Base-by-base conservation (phyloP, 805 yeast genomes). In the Metschnikowia drakensbergensis region DNA sequence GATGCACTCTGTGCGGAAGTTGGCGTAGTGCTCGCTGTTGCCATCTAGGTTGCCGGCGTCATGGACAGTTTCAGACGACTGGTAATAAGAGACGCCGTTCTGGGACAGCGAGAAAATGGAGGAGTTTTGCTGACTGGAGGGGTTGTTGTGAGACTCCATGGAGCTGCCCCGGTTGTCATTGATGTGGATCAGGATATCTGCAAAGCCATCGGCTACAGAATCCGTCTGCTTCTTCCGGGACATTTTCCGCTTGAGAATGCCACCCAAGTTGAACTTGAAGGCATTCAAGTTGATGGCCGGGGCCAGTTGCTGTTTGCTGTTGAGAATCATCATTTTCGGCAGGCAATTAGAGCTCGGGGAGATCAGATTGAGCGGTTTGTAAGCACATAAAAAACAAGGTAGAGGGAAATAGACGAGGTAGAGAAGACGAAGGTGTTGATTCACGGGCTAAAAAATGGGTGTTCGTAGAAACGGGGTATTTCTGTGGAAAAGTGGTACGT, bases 1-100 rank as follows among this genome's bases (percentile, higher is more conserved):
- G 27, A 69, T 62, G 45, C 74, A 69, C 45, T 69, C 74, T 17
- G 71, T 54, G 28, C 65, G 63, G 60, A 65, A 67, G 5, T 67
- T 58, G 25, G 62, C 57, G 58, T 65, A 66, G 17, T 27, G 46
- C 13, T 52, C 52, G 13, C 40, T 46, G 26, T 22, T 7, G 36
- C 13, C 35, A 35, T 43, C 39, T 13, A n/a, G 29, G 39, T n/a
- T 17, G 29, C 11, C 23, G 26, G 39, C 27, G 27, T 33, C 34
- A 17, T 29, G 46, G 17, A 25, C 37, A 27, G 45, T 13, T 33
- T 33, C 37, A 4, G 37, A 13, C 13, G 45, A 42, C 5, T 32
- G 36, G 43, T 17, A 25, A 9, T 23, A 31, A 9, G 45, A 42
- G 10, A 42, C 11, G 17, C 30, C 32, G 3, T 13, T 33, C n/a